Percentiles rank a stretch among this genome's conserved stretches.
These are phyloP conservation scores for Capsella rubella DNA, from an alignment of 441 rosid species.

Conservation along the genomic window DNA sequence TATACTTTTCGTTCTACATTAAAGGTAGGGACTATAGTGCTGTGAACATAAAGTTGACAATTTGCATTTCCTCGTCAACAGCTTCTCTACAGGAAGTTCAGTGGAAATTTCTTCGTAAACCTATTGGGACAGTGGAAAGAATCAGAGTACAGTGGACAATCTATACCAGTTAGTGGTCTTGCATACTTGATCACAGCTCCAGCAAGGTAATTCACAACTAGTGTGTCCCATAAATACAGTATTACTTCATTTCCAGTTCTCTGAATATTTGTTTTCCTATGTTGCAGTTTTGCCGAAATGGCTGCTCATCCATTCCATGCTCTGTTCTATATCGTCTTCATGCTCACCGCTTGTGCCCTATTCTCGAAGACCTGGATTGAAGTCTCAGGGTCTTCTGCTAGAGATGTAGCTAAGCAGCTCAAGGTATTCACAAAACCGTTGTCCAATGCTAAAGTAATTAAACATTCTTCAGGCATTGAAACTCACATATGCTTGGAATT, in stretches of 20 bases:
- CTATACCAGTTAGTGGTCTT: conserved; percentile 81
- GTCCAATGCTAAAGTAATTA: background rate
- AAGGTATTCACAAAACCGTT: conserved; percentile 48
- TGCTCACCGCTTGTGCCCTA: conserved; percentile 74
- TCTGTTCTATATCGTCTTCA: conserved; percentile 74
- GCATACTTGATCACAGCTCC: conserved; percentile 76
- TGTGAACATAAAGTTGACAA: conserved; percentile 3
- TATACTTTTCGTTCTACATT: background rate
- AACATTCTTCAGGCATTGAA: background rate
- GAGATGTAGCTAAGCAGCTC: conserved; percentile 90
- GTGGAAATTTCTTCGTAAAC: conserved; percentile 72
- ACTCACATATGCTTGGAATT: conserved; percentile 1
- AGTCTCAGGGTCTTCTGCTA: conserved; percentile 93
- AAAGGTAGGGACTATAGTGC: background rate
- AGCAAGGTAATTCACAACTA: conserved; percentile 53
- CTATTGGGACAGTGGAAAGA: conserved; percentile 80
- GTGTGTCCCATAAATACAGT: conserved; percentile 5
- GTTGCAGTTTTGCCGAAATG: conserved; percentile 69
- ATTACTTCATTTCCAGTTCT: background rate
- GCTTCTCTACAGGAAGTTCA: conserved; percentile 71
- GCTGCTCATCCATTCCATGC: conserved; percentile 95
- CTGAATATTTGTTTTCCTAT: conserved; percentile 3
- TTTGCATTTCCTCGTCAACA: conserved; percentile 35
- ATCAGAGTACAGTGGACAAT: conserved; percentile 91
- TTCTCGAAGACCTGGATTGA: conserved; percentile 95